These are phyloP conservation scores for Exophiala sp. DNA, from an alignment of 2,329 filamentous ascomycete genomes.

Conservation along the genomic window DNA sequence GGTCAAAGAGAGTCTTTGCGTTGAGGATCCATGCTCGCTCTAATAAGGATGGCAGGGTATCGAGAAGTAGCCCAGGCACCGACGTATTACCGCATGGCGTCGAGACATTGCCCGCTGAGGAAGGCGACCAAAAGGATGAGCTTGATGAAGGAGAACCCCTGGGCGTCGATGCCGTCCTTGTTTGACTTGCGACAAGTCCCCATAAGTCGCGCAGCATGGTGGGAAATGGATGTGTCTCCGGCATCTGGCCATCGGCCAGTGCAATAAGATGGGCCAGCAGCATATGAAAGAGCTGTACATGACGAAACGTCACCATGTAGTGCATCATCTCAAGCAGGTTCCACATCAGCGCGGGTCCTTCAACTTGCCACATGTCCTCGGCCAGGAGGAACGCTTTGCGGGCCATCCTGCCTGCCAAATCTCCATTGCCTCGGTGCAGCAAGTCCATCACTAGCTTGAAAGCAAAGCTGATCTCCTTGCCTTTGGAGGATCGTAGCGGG, in stretches of 20 bases:
- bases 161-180: not conserved
- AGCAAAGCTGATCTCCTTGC: not conserved
- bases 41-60: not conserved
- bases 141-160: not conserved
- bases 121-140: not conserved
- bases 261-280: constrained; percentile 4
- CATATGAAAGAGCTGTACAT: constrained; percentile 3
- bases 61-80: not conserved
- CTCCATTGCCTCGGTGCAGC: constrained; percentile 6
- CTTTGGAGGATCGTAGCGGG: not conserved
- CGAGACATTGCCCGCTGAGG: not conserved
- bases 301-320: constrained; percentile 3
- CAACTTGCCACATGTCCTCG: constrained; percentile 6
- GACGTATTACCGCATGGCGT: not conserved
- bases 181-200: not conserved
- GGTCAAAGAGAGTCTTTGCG: constrained; percentile 8
- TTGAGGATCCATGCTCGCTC: constrained; percentile 6
- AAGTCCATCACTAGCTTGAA: constrained; percentile 8
- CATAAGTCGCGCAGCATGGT: constrained; percentile 1
- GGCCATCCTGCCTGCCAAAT: constrained; percentile 3
- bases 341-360: constrained; percentile 8
- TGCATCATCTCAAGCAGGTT: constrained; percentile 12
- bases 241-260: constrained; percentile 2
- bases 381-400: constrained; percentile 9
- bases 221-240: constrained; percentile 3